A percentile compares a stretch with the other conserved stretches of the same genome.
Conservation (phyloP, 169 alveolate species). For the Pseudocohnilembus persalinus region DNA sequence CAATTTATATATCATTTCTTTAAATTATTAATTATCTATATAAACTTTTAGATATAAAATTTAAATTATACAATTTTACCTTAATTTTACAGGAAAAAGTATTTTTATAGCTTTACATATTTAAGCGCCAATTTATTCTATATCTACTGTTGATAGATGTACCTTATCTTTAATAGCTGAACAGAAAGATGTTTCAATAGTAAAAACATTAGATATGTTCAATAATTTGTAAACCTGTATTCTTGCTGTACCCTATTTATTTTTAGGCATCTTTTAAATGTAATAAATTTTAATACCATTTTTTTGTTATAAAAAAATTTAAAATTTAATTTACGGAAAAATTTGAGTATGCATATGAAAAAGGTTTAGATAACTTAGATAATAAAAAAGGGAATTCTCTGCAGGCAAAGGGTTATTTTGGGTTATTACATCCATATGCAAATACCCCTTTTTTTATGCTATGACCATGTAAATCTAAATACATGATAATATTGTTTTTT, state of each 20-base stretch:
- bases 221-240: constrained; percentile 28
- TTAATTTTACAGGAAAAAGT: too few relatives aligned
- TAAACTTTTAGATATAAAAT: too few relatives aligned
- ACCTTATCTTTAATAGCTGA: constrained; percentile 38
- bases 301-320: too few relatives aligned
- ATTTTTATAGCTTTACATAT: constrained; percentile 15
- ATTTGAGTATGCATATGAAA: constrained; percentile 18
- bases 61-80: too few relatives aligned
- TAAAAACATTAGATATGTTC: constrained; percentile 29
- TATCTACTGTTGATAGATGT: neutral
- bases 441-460: constrained; percentile 55
- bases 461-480: constrained; percentile 85
- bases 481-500: constrained; percentile 61
- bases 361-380: constrained; percentile 22
- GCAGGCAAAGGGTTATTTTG: neutral
- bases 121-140: constrained; percentile 6
- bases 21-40: too few relatives aligned
- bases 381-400: constrained; percentile 10
- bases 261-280: too few relatives aligned
- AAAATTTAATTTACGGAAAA: constrained; percentile 15
- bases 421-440: constrained; percentile 26
- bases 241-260: constrained; percentile 43
- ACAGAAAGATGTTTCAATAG: constrained; percentile 45
- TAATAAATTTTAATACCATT: too few relatives aligned
- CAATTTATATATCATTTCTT: too few relatives aligned